Conservation (phyloP, 176 grass and related monocot species). For the Aegilops sharonensis region DNA sequence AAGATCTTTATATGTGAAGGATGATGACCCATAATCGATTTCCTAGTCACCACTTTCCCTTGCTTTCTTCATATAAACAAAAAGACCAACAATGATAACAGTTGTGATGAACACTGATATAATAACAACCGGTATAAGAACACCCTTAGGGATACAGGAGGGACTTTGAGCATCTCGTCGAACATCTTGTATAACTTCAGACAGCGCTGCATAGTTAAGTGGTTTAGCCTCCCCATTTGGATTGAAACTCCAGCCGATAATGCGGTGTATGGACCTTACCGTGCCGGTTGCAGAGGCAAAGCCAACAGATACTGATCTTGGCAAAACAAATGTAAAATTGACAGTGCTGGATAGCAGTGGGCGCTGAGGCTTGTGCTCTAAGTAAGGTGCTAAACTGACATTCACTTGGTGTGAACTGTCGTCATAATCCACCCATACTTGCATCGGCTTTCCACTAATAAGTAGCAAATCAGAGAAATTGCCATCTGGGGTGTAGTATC, state of each 20-base stretch:
- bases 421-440: conserved; percentile 31
- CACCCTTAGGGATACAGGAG: background rate
- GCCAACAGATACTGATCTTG: background rate
- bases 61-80: background rate
- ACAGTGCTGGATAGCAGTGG: background rate
- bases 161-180: background rate
- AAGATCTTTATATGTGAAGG: background rate
- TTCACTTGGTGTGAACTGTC: background rate
- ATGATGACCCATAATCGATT: background rate
- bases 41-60: background rate
- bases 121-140: background rate
- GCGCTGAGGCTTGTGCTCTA: background rate
- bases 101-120: background rate
- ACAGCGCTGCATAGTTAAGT: background rate
- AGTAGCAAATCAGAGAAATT: background rate
- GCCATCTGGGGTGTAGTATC: background rate
- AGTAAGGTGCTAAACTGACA: background rate
- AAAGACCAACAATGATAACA: background rate
- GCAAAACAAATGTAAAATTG: background rate
- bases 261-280: background rate
- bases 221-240: background rate
- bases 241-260: background rate
- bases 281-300: background rate
- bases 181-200: background rate
- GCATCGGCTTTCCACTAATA: background rate